These are phyloP conservation scores for Herpotrichia juniperi DNA, from an alignment of 2,329 filamentous ascomycete genomes.

Conservation along the genomic window DNA sequence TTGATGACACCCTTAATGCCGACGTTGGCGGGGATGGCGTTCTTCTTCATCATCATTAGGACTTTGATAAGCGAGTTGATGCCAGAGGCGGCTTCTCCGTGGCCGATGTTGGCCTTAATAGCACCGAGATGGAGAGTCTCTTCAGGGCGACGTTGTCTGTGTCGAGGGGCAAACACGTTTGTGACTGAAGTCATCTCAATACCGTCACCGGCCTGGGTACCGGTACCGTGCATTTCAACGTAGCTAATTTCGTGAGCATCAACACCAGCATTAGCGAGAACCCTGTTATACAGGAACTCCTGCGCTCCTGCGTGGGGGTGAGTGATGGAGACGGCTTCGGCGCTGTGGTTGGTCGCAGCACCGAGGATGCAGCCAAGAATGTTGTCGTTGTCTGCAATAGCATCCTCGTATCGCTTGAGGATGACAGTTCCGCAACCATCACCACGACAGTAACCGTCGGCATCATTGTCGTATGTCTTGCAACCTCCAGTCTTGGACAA, in stretches of 20 bases:
- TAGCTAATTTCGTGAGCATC: slow-evolving; percentile 80
- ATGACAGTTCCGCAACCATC: slow-evolving; percentile 77
- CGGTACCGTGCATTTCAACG: slow-evolving; percentile 89
- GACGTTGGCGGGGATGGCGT: slow-evolving; percentile 60
- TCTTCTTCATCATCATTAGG: slow-evolving; percentile 61
- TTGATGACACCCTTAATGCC: slow-evolving; percentile 63
- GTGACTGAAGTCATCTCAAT: slow-evolving; percentile 82
- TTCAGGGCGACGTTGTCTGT: slow-evolving; percentile 56
- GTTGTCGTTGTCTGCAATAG: slow-evolving; percentile 74
- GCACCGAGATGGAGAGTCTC: slow-evolving; percentile 60
- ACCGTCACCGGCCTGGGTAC: slow-evolving; percentile 83
- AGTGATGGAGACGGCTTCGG: slow-evolving; percentile 81
- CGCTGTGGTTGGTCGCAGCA: slow-evolving; percentile 80
- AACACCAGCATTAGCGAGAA: slow-evolving; percentile 74
- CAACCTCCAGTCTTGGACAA: slow-evolving; percentile 77
- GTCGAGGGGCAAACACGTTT: slow-evolving; percentile 63
- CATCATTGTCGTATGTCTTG: slow-evolving; percentile 80
- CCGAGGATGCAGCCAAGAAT: slow-evolving; percentile 76
- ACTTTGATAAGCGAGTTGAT: slow-evolving; percentile 61
- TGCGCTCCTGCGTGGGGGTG: slow-evolving; percentile 81
- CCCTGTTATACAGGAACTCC: slow-evolving; percentile 70
- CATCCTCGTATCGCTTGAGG: slow-evolving; percentile 80
- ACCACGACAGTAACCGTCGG: slow-evolving; percentile 82
- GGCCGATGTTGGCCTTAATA: slow-evolving; percentile 62
- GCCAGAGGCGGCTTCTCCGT: slow-evolving; percentile 61